Percentiles rank a stretch among this genome's conserved stretches.
phyloP scores from a whole-genome alignment of 352 stramenopile species.

The Phytophthora pistaciae region DNA sequence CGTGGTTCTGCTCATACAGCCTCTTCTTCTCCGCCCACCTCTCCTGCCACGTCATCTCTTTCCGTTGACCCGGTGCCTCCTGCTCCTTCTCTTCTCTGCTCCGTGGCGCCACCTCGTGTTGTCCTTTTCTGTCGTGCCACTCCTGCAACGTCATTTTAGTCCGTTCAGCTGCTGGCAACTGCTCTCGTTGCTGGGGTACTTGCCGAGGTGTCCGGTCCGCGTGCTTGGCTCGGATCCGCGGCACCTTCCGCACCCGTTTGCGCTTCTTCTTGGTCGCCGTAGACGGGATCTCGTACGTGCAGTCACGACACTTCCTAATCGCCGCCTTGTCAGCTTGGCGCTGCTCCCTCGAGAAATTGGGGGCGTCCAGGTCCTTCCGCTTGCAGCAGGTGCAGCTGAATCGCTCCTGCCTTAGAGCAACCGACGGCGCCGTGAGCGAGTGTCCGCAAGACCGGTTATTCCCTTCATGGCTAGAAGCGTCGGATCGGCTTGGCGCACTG shows the following conservation, averaged over 20 bases:
- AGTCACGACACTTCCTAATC: neutral
- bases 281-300: neutral
- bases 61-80: too few species aligned
- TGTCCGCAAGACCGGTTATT: neutral
- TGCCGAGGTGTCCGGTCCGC: neutral
- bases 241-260: neutral
- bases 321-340: neutral
- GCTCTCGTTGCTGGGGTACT: neutral
- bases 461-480: too few species aligned
- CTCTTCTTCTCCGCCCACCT: neutral
- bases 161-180: neutral
- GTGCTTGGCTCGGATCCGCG: neutral
- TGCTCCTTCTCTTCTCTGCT: too few species aligned
- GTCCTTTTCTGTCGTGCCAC: neutral
- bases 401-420: neutral
- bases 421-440: neutral
- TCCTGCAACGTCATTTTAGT: neutral
- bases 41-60: too few species aligned
- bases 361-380: neutral
- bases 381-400: neutral
- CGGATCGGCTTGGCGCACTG: too few species aligned
- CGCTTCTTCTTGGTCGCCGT: neutral
- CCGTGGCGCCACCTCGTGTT: neutral
- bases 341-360: neutral
- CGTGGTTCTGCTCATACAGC: neutral